Base-by-base conservation (phyloP, 371 early-diverging fungal genomes). In the Parasitella parasitica region DNA sequence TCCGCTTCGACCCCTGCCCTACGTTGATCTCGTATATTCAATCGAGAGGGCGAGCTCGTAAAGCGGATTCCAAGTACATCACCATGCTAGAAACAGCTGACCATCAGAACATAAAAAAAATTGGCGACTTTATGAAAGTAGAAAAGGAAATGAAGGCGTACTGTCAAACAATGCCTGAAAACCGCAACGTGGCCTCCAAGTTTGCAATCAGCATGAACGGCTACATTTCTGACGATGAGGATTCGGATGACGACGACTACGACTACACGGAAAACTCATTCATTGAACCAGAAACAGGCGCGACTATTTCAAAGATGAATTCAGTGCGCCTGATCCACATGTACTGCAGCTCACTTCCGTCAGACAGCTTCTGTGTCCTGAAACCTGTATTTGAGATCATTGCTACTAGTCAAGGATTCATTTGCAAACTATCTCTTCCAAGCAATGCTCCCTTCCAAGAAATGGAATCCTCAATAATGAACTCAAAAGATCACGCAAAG, bases 11-110 rank as follows among this genome's bases (percentile, higher is more conserved):
- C 49, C 86, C 92, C 53, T 85, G 86, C 35, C 62, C 77, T 6
- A 89, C 89, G 0, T 74, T 91, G 4, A 90, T 89, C 32, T 81
- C 86, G 30, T 90, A 93, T 66, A 94, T 97, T 8, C 97, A 97
- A 69, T 94, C 96, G 6, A 86, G 97, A n/a, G 98, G 98, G 2
- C 83, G 98, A n/a, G 98, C 97, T 0, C 80, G 98, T 3, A 78
- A 85, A 54, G 57, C 66, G n/a, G 73, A 85, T 27, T 93, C 95
- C 13, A 81, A 80, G 16, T 97, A 87, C 61, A 75, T 94, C 30
- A 74, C 94, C 5, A 72, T 97, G 79, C 73, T n/a, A n/a, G n/a
- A n/a, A n/a, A n/a, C n/a, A n/a, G n/a, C n/a, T n/a, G n/a, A n/a
- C n/a, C n/a, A n/a, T n/a, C 75, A 43, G 93, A 91, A 53, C 56